phyloP scores from a whole-genome alignment of 352 stramenopile genomes.

The Pythium sukuiense region DNA sequence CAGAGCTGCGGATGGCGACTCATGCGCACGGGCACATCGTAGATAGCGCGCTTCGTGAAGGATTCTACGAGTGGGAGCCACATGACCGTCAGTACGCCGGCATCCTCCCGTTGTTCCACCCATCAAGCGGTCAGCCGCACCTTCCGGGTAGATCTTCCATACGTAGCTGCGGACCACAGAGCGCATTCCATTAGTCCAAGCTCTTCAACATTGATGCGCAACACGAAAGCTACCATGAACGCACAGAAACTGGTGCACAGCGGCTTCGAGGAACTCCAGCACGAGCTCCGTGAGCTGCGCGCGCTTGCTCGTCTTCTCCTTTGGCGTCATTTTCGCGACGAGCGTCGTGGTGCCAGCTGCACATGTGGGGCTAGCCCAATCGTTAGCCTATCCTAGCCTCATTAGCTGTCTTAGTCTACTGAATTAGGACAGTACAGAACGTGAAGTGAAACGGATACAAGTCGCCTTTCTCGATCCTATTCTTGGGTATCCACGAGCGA shows the following conservation, averaged over 20 bases:
- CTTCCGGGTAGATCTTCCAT: constrained; percentile 28
- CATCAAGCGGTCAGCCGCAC: not conserved
- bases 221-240: constrained; percentile 12
- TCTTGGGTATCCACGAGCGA: not conserved
- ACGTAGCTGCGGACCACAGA: constrained; percentile 7
- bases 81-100: not conserved
- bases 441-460: not conserved
- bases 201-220: not conserved
- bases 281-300: constrained; percentile 50
- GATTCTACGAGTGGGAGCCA: constrained; percentile 32
- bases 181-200: not conserved
- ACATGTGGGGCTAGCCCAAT: not conserved
- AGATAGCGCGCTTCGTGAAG: constrained; percentile 64
- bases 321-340: constrained; percentile 15
- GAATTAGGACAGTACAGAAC: not conserved
- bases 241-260: constrained; percentile 80
- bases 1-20: constrained; percentile 65
- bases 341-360: not conserved
- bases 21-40: constrained; percentile 81
- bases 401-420: not conserved
- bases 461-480: constrained; percentile 6
- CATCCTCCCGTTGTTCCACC: too few relatives aligned
- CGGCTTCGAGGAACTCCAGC: constrained; percentile 75
- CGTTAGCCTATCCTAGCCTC: not conserved
- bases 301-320: constrained; percentile 33